Conservation (phyloP, 345 rosid species). For the Pseudoturritis turrita region DNA sequence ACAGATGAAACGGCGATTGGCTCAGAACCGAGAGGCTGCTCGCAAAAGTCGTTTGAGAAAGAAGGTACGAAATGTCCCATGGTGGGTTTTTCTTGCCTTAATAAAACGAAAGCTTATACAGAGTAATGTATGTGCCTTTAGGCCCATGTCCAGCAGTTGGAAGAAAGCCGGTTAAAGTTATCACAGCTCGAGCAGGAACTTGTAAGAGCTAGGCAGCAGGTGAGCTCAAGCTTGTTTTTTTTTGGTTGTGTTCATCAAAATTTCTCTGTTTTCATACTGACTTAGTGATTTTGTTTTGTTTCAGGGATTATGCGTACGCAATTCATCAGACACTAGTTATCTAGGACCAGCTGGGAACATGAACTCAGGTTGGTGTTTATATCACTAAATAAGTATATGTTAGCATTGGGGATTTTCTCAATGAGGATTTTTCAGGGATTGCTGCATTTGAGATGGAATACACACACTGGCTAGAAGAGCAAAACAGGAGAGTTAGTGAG, state of each 20-base stretch:
- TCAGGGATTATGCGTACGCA: constrained; percentile 50
- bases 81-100: background rate
- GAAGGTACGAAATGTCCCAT: constrained; percentile 43
- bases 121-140: constrained; percentile 20
- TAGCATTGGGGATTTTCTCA: background rate
- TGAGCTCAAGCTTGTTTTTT: background rate
- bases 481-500: constrained; percentile 56
- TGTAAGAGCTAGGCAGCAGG: constrained; percentile 67
- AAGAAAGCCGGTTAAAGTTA: constrained; percentile 73
- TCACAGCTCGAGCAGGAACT: constrained; percentile 87
- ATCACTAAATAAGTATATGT: background rate
- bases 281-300: constrained; percentile 10
- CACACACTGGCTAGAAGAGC: constrained; percentile 78
- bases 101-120: background rate
- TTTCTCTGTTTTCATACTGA: background rate
- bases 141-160: constrained; percentile 95
- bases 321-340: constrained; percentile 41
- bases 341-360: constrained; percentile 50
- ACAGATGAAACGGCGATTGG: constrained; percentile 73
- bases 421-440: constrained; percentile 37
- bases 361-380: constrained; percentile 41
- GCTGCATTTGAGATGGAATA: constrained; percentile 87
- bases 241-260: background rate
- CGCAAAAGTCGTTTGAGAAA: constrained; percentile 91
- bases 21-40: constrained; percentile 98